Evolutionary conservation across 2,329 filamentous ascomycete species (phyloP), one percentile per base, ranked within the genome.

Genomic region (Aspergillus terreus): DNA sequence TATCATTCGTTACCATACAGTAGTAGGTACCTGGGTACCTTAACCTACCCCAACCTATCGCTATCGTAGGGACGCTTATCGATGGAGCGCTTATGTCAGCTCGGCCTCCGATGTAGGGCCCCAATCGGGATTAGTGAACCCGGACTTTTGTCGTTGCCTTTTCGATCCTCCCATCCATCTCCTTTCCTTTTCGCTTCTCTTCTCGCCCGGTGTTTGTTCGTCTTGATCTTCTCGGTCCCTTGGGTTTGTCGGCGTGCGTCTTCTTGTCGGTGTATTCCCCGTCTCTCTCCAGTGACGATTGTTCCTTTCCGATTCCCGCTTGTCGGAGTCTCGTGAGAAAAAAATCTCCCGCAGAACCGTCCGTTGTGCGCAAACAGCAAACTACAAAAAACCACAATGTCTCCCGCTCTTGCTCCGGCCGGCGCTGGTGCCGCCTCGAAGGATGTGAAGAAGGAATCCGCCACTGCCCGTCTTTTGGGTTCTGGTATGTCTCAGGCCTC

Each of bases 381-480:
- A 21, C 43, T 47, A 35, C 25, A 42, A 52, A 43, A 50, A 38
- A 4, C 50, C 53, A 66, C 61, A 44, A 73, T 88, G 85, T 86
- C 85, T 69, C 83, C 85, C 55, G 64, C 67, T 56, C 52, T 70
- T 49, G 64, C 52, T 55, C 65, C 65, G 46, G 56, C 66, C 52
- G 68, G 68, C 56, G 63, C 69, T 57, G 70, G 71, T 50, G 68
- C 74, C 53, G 72, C 82, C 49, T 77, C 82, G 41, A 84, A 80
- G 66, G 80, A 83, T 66, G 79, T 79, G 65, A 86, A 95, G 81
- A 90, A 82, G 76, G 94, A 99, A 80, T 96, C 92, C 52, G 91
- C 89, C 65, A 71, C 87, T 69, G 94, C 94, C 64, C 84, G 94
- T 75, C 77, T 99, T 61, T 78, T 96, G 60, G 94, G 94, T 65